Evolutionary conservation across 2,329 filamentous ascomycete species (phyloP), one percentile per base, ranked within the genome.

Genomic region (Gnomoniopsis sp.): DNA sequence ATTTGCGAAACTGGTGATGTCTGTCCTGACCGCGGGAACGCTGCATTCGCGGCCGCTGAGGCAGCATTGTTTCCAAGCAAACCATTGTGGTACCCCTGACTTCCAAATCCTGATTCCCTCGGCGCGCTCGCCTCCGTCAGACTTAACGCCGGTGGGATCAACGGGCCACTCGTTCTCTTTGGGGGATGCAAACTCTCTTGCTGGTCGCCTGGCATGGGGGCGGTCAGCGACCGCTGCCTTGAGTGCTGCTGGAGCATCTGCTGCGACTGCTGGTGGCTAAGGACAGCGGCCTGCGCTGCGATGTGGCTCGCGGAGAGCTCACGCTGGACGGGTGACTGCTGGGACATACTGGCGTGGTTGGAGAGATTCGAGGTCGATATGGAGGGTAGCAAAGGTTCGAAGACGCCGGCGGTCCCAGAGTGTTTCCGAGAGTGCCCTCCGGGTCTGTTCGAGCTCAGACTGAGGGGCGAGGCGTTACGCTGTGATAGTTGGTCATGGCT

Each of bases 211-310:
- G 75, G 83, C 19, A 83, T 80, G 6, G 89, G 86, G 10, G 89
- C 85, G 0, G 89, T 91, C 70, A 90, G 87, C 15, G 89, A 92
- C 54, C 89, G 83, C 70, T 91, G 89, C 21, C 90, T 79, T 59
- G 71, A 77, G 65, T 83, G 80, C 49, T 72, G 63, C 46, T n/a
- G n/a, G n/a, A 65, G 64, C 55, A 66, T 61, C 68, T 84, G 83
- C 53, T 83, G 74, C 48, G 83, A 74, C 60, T 71, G 73, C 62
- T 70, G 65, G 67, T 87, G 83, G 36, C 84, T 83, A 76, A 90
- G 86, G 68, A 89, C 86, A 57, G 90, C 90, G 11, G 89, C 86
- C 72, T 92, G 89, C 19, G 89, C 89, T 43, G 90, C 90, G 63
- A 92, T 91, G 71, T 91, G 88, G 71, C 88, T 91, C n/a, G 89